Percentiles rank a stretch among this genome's conserved stretches.
Conservation (phyloP, 495 filamentous ascomycete genomes). For the Rusavskia elegans region DNA sequence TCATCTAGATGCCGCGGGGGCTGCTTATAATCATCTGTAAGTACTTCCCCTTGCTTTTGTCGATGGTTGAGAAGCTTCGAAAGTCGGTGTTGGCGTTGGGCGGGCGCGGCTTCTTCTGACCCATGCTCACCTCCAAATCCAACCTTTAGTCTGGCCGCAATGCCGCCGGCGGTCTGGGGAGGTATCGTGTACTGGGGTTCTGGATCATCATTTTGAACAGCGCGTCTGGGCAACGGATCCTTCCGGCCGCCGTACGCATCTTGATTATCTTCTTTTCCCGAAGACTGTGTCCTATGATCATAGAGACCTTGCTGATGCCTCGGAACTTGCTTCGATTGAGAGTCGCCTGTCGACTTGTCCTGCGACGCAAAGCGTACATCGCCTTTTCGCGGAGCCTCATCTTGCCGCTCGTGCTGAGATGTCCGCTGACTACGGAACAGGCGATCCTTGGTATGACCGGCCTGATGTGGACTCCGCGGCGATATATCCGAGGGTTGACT, state of each 20-base stretch:
- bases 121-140: slow-evolving; percentile 9
- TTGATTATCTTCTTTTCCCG: background rate
- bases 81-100: slow-evolving; percentile 14
- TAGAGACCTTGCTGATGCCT: slow-evolving; percentile 10
- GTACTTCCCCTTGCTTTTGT: slow-evolving; percentile 24
- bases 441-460: background rate
- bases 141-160: slow-evolving; percentile 10
- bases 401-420: background rate
- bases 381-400: background rate
- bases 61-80: slow-evolving; percentile 27
- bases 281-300: slow-evolving; percentile 4
- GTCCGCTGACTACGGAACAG: background rate
- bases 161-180: slow-evolving; percentile 10
- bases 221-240: slow-evolving; percentile 4
- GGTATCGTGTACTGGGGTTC: background rate
- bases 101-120: background rate
- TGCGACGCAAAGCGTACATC: background rate
- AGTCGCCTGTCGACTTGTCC: background rate
- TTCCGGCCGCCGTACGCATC: slow-evolving; percentile 3
- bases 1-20: slow-evolving; percentile 35
- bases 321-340: slow-evolving; percentile 7
- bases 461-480: background rate
- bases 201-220: slow-evolving; percentile 3
- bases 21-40: slow-evolving; percentile 23
- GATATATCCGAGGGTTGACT: background rate